Evolutionary conservation across 441 rosid genomes (phyloP).

Genomic region (Croton setiger): DNA sequence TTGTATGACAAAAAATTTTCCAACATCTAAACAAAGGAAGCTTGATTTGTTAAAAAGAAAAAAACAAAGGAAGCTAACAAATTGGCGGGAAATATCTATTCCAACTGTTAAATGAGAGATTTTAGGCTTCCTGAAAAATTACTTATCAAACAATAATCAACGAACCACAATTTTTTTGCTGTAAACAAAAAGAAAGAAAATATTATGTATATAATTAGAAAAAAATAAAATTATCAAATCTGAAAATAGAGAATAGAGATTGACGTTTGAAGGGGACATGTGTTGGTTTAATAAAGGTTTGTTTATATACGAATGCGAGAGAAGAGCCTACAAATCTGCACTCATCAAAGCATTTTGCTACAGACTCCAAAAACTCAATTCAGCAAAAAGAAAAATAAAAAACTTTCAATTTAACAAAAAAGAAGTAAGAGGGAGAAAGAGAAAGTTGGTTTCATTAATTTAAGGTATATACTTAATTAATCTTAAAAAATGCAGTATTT

Average conservation of each 20-base stretch:
- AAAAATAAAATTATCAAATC: background rate
- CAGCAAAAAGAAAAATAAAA: no score
- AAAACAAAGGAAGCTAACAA: background rate
- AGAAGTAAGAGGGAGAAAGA: background rate
- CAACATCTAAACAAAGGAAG: background rate
- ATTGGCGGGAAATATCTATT: constrained; percentile 1
- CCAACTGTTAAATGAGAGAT: background rate
- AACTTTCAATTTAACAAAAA: background rate
- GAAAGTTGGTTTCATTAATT: background rate
- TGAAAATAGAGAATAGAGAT: background rate
- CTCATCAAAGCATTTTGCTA: background rate
- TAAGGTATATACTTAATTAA: background rate
- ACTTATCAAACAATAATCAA: background rate
- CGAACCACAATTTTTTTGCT: no score
- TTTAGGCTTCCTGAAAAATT: background rate
- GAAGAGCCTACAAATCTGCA: constrained; percentile 22
- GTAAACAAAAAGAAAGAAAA: no score
- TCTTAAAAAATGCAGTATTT: constrained; percentile 23
- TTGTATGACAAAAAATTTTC: no score
- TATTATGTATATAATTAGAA: no score
- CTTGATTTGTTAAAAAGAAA: background rate
- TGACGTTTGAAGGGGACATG: constrained; percentile 14
- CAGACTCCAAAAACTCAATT: background rate
- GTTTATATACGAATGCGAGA: background rate
- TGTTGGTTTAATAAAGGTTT: constrained; percentile 15